Base-by-base conservation (phyloP, 345 rosid genomes). In the Eucalyptus paniculata region DNA sequence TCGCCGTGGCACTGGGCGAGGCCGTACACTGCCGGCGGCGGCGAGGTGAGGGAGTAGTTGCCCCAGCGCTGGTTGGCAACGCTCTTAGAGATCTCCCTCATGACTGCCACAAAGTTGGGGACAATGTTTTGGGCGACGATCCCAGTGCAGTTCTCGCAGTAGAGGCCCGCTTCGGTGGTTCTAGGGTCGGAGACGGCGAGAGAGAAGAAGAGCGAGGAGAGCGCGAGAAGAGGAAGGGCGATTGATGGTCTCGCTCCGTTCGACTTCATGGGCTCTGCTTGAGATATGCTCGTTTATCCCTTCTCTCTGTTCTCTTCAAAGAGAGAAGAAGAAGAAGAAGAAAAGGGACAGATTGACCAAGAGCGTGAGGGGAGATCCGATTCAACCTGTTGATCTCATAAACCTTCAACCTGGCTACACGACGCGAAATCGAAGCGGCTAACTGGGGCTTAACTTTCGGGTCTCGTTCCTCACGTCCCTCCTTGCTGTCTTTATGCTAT, bases 1-100 rank as follows among this genome's bases (percentile, higher is more conserved):
- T 95, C 94, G 89, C 88, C 40, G 3, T 91, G 93, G 89, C 97
- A 95, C 86, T 94, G 95, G 15, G 92, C 87, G 16, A 94, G 89
- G 9, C 90, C 92, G 50, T 92, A 90, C 8, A 95, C 89, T 15
- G 62, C 30, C 6, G 95, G 93, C 13, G 87, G 50, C 26, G 89
- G 88, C 9, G 50, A 47, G 28, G 88, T 80, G 50, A 91, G 26
- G 67, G 88, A 91, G 86, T 83, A 88, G 14, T 80, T 42, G 2
- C 91, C 94, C 90, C 90, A 91, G 4, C 26, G 49, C 13, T 32
- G 72, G 15, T 26, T 15, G 23, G 65, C 16, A 9, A 93, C 86
- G 85, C 89, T 85, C 10, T 9, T 30, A 8, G 44, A 44, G 40
- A 93, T 12, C 37, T 58, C 30, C 45, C 90, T 90, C 92, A 94